Base-by-base conservation (phyloP, 2,329 filamentous ascomycete genomes). In the Falciphora oryzae region DNA sequence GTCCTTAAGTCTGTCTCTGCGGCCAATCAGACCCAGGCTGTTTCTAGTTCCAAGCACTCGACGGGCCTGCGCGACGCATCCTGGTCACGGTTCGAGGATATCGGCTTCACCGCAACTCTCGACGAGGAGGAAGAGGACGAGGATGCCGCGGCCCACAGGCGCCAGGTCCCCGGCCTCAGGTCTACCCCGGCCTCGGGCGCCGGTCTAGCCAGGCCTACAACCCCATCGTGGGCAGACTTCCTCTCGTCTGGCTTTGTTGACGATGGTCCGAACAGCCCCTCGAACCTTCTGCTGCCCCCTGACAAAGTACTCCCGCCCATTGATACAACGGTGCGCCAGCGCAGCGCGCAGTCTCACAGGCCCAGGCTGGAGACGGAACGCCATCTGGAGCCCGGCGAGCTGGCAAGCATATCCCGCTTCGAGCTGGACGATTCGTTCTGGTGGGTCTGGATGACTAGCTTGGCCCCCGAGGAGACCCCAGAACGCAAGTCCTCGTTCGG, bases 361-460 rank as follows among this genome's bases (percentile, higher is more conserved):
- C 87, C 89, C 58, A 84, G 87, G 65, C 79, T 92, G n/a, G 88
- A 93, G 68, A 83, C 83, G 18, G 87, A 91, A 64, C 77, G 78
- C 29, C 81, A 86, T 57, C 81, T 97, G 0, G 93, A 97, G 68
- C 95, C 94, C 0, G 95, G 93, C 63, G 95, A 99, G 81, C 83
- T 99, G 65, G 95, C 95, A 35, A 98, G 93, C 73, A 97, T 99
- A 72, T 90, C 86, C 29, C 85, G 85, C 53, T 85, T 98, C 65
- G 89, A 95, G 67, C 82, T 99, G 6, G 95, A 99, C 71, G 94
- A 98, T 74, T 90, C 93, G 1, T 99, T 99, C 76, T 99, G 95
- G 95, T 98, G 95, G 94, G 95, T 98, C 4, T 99, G 95, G 95
- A 98, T 99, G 83, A 96, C 88, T 70, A 98, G 94, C 81, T 80